Conservation (phyloP, 352 stramenopile species). For the Aphanomyces astaci region DNA sequence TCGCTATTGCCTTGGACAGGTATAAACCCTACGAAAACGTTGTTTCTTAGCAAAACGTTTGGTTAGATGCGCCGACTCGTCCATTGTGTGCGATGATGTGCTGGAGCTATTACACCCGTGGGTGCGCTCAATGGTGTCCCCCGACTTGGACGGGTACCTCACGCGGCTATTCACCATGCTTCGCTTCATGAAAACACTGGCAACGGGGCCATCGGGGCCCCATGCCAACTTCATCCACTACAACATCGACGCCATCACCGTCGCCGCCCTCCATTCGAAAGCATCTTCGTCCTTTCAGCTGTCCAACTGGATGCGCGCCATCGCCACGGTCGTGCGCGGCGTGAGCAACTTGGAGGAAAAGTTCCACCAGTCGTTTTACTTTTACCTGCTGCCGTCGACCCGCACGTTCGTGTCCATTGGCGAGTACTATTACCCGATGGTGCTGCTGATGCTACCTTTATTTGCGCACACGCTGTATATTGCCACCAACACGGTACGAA, state of each 20-base stretch:
- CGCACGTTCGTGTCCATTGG: slow-evolving; percentile 77
- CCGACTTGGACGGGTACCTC: not conserved
- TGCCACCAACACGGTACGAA: slow-evolving; percentile 32
- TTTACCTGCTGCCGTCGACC: slow-evolving; percentile 72
- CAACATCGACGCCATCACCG: slow-evolving; percentile 78
- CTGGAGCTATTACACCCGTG: slow-evolving; percentile 13
- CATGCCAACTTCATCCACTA: slow-evolving; percentile 79
- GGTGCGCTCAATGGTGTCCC: not conserved
- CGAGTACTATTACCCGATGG: slow-evolving; percentile 78
- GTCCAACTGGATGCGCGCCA: slow-evolving; percentile 37
- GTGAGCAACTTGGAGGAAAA: slow-evolving; percentile 86
- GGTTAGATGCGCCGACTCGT: slow-evolving; percentile 1
- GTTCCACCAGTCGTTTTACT: slow-evolving; percentile 82
- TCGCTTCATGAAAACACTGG: slow-evolving; percentile 71
- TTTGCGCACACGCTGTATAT: slow-evolving; percentile 53
- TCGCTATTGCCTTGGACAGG: slow-evolving; percentile 46
- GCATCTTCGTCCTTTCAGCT: slow-evolving; percentile 27
- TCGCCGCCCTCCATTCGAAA: slow-evolving; percentile 32
- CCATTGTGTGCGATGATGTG: not conserved
- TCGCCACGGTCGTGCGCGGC: slow-evolving; percentile 62
- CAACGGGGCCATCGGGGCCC: slow-evolving; percentile 45
- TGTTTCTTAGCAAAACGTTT: not conserved
- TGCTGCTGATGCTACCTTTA: slow-evolving; percentile 56
- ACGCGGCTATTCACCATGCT: slow-evolving; percentile 38
- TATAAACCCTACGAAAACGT: slow-evolving; percentile 3